phyloP scores from a whole-genome alignment of 2,329 filamentous ascomycete species.

The Sclerotinia trifoliorum region DNA sequence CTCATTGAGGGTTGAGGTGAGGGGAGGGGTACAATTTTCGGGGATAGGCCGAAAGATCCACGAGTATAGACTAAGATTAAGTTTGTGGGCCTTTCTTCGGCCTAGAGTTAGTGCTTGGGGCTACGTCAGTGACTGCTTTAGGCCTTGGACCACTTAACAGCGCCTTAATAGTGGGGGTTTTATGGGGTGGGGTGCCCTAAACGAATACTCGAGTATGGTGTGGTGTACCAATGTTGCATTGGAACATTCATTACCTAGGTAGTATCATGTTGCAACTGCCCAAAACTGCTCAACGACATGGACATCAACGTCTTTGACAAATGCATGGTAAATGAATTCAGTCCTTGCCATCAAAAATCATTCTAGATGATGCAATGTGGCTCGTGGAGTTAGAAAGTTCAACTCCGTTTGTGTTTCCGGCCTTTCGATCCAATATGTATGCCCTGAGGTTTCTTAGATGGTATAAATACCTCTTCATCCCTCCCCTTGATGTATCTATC shows the following conservation, averaged over 20 bases:
- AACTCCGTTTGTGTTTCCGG: not conserved
- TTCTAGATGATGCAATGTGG: not conserved
- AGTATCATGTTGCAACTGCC: too few relatives aligned
- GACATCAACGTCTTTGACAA: not conserved
- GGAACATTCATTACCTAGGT: too few relatives aligned
- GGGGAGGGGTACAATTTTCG: not conserved
- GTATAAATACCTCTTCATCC: slow-evolving; percentile 6
- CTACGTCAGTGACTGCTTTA: not conserved
- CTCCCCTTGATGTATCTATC: not conserved
- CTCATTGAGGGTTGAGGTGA: too few relatives aligned
- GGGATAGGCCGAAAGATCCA: too few relatives aligned
- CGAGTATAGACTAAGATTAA: too few relatives aligned
- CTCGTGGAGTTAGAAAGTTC: not conserved
- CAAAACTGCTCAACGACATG: not conserved
- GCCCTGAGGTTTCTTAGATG: not conserved
- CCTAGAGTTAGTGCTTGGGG: not conserved
- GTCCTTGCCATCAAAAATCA: not conserved
- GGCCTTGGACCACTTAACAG: not conserved
- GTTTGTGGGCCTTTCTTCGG: too few relatives aligned
- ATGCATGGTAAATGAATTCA: not conserved
- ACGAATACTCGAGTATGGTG: not conserved
- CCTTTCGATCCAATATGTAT: not conserved
- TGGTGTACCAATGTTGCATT: not conserved
- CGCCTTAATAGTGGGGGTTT: not conserved
- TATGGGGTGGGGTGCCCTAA: too few relatives aligned